A percentile compares a stretch with the other conserved stretches of the same genome.
phyloP scores from a whole-genome alignment of 306 rosid genomes.

The Amphicarpaea edgeworthii region DNA sequence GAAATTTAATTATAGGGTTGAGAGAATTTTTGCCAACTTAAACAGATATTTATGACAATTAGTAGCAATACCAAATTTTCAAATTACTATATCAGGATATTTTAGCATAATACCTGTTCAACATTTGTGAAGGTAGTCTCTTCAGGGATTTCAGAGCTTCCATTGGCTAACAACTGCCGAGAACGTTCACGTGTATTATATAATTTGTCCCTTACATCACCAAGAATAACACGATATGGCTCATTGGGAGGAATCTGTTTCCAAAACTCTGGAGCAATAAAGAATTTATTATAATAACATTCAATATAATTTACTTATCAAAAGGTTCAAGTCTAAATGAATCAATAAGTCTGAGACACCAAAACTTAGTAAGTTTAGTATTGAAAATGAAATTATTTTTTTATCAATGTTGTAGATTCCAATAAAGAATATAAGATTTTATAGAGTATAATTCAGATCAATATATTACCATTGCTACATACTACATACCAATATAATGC shows the following conservation, averaged over 20 bases:
- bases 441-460: background rate
- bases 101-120: slow-evolving; percentile 68
- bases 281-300: slow-evolving; percentile 31
- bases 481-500: slow-evolving; percentile 76
- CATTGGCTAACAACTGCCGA: slow-evolving; percentile 74
- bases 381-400: slow-evolving; percentile 15
- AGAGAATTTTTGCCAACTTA: background rate
- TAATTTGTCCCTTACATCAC: slow-evolving; percentile 83
- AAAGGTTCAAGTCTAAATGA: slow-evolving; percentile 17
- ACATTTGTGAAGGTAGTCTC: slow-evolving; percentile 72
- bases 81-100: slow-evolving; percentile 1
- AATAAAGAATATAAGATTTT: background rate
- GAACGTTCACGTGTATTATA: slow-evolving; percentile 84
- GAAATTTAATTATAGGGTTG: slow-evolving; percentile 27
- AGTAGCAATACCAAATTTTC: slow-evolving; percentile 14
- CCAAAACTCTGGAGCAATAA: slow-evolving; percentile 78
- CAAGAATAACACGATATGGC: slow-evolving; percentile 89
- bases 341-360: slow-evolving; percentile 20
- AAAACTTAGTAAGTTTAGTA: slow-evolving; percentile 27
- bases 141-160: slow-evolving; percentile 75
- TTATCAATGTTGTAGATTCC: slow-evolving; percentile 1
- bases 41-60: slow-evolving; percentile 8
- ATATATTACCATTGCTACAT: background rate
- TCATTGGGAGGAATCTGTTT: slow-evolving; percentile 82
- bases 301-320: slow-evolving; percentile 22